Conservation (phyloP, 1,139 yeast genomes). For the Kodamaea alishanica region DNA sequence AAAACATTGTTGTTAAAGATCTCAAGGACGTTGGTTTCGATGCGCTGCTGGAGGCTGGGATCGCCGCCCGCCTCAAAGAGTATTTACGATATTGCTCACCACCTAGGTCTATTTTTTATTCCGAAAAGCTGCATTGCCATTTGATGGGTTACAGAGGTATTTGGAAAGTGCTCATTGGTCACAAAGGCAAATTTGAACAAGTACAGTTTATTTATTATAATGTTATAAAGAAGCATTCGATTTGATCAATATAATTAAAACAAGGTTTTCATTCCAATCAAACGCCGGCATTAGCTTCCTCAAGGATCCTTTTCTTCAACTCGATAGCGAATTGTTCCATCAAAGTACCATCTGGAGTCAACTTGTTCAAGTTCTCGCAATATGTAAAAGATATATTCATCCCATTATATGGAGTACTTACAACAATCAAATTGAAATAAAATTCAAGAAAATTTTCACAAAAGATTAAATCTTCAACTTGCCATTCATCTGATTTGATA, state of each 20-base stretch:
- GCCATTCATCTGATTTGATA: too few relatives aligned
- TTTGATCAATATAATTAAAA: constrained; percentile 55
- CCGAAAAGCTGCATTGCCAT: constrained; percentile 68
- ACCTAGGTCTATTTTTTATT: constrained; percentile 55
- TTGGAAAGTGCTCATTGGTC: constrained; percentile 58
- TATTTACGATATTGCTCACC: constrained; percentile 52
- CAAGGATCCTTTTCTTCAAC: too few relatives aligned
- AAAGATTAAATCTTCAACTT: too few relatives aligned
- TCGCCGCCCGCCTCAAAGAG: constrained; percentile 46
- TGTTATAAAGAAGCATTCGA: constrained; percentile 44
- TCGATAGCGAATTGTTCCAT: too few relatives aligned
- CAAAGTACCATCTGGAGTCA: too few relatives aligned
- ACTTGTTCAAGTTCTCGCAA: too few relatives aligned
- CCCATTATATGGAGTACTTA: too few relatives aligned
- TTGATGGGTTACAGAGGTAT: constrained; percentile 57
- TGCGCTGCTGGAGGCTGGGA: constrained; percentile 58
- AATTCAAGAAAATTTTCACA: too few relatives aligned
- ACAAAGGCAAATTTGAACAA: constrained; percentile 49
- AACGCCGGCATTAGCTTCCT: neutral
- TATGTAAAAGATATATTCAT: too few relatives aligned
- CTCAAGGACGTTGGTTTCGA: constrained; percentile 47
- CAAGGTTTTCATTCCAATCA: constrained; percentile 40
- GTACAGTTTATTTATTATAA: constrained; percentile 47
- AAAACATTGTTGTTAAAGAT: constrained; percentile 22
- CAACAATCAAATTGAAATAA: too few relatives aligned